Evolutionary conservation across 176 grass and related monocot species (phyloP).

Genomic region (Panicum miliaceum): DNA sequence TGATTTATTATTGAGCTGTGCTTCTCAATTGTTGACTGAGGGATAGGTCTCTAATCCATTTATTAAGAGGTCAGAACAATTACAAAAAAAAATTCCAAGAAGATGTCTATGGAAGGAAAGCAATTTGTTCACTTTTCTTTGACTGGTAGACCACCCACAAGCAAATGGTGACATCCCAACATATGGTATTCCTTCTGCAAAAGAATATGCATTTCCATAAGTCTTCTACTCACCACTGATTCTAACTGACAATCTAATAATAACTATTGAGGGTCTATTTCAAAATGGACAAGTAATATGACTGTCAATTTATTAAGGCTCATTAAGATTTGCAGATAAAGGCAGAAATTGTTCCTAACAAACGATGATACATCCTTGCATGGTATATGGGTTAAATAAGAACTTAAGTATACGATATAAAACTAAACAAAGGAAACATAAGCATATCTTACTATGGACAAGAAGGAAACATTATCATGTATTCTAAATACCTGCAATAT

Average conservation of each 20-base stretch:
- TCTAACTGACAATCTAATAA: constrained; percentile 18
- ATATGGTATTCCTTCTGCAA: constrained; percentile 94
- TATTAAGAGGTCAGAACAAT: background rate
- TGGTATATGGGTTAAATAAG: background rate
- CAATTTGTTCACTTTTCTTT: constrained; percentile 71
- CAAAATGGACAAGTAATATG: constrained; percentile 19
- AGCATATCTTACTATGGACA: background rate
- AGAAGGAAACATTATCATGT: constrained; percentile 19
- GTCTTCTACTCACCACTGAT: background rate
- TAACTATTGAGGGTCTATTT: constrained; percentile 27
- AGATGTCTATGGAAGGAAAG: constrained; percentile 12
- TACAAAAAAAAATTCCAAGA: constrained; percentile 1
- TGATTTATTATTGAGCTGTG: background rate
- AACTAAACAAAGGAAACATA: constrained; percentile 28
- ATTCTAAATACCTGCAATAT: constrained; percentile 8
- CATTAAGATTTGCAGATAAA: constrained; percentile 1
- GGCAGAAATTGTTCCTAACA: constrained; percentile 6
- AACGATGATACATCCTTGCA: constrained; percentile 18
- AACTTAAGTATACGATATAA: background rate
- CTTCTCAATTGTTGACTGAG: background rate
- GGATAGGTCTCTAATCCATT: background rate
- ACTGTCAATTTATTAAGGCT: background rate
- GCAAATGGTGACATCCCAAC: constrained; percentile 96
- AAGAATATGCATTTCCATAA: constrained; percentile 33
- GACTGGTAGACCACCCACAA: constrained; percentile 89